These are phyloP conservation scores for Sporisorium exsertum DNA, from an alignment of 1,284 basidiomycete species.

Conservation along the genomic window DNA sequence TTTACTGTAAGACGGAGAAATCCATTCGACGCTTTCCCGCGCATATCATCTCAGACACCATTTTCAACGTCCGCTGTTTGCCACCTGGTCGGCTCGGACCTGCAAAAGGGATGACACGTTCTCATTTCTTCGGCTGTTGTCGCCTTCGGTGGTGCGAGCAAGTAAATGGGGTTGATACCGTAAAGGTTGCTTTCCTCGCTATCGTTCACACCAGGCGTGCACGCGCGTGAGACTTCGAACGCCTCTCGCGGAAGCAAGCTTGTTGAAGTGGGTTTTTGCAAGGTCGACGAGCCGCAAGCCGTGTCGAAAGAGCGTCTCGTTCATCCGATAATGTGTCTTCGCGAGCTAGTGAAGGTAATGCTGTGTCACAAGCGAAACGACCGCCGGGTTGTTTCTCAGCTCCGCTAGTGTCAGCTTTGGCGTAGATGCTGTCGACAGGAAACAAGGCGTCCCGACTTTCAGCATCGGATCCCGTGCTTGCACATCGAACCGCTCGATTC, in stretches of 20 bases:
- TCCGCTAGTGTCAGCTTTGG: background rate
- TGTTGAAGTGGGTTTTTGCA: background rate
- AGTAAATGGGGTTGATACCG: background rate
- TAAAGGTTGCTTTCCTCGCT: too few species aligned
- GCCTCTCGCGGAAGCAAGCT: background rate
- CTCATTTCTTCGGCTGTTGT: background rate
- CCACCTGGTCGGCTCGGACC: background rate
- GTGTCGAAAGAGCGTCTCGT: background rate
- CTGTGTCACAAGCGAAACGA: background rate
- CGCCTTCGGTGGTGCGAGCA: too few species aligned
- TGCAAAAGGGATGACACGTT: background rate
- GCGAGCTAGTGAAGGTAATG: background rate
- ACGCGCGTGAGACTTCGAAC: background rate
- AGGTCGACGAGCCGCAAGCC: background rate
- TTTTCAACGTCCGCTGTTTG: background rate
- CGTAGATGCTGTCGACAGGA: background rate
- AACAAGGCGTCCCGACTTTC: background rate
- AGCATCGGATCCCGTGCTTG: background rate
- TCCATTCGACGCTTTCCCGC: background rate
- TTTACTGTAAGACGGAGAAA: background rate
- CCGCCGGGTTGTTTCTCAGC: background rate
- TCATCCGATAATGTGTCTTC: background rate
- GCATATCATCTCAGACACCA: background rate
- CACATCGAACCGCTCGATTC: background rate
- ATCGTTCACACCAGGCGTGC: background rate